phyloP scores from a whole-genome alignment of 306 rosid species.

The Benincasa hispida region DNA sequence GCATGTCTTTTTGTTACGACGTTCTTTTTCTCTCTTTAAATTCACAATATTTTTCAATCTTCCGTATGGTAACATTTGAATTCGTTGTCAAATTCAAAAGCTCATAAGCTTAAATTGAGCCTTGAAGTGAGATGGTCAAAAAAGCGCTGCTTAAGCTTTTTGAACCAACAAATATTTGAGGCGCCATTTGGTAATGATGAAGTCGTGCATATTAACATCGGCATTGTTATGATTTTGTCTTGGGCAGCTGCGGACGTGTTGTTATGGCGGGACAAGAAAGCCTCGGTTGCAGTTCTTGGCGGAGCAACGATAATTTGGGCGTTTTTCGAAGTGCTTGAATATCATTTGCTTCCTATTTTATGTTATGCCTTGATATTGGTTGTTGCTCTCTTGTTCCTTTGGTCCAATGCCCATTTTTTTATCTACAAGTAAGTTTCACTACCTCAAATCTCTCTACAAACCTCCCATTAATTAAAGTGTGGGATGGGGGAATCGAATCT shows the following conservation, averaged over 20 bases:
- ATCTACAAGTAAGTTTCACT: constrained; percentile 55
- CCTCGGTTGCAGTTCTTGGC: constrained; percentile 45
- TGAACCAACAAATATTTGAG: too few species aligned
- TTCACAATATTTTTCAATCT: too few species aligned
- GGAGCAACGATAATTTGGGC: constrained; percentile 57
- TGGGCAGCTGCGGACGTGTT: constrained; percentile 56
- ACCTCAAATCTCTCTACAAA: background rate
- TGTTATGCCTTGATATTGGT: constrained; percentile 38
- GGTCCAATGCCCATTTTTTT: constrained; percentile 70
- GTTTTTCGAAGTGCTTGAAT: constrained; percentile 66
- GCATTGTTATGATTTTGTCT: background rate
- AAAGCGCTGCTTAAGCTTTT: too few species aligned
- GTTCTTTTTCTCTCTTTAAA: too few species aligned
- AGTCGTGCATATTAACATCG: background rate
- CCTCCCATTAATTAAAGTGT: background rate
- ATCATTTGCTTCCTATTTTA: constrained; percentile 64
- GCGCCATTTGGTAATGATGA: background rate
- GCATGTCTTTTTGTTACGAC: too few species aligned
- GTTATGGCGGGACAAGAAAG: constrained; percentile 78
- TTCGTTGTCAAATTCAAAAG: too few species aligned
- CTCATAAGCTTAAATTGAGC: too few species aligned
- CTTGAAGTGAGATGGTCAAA: too few species aligned
- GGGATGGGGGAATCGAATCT: too few species aligned
- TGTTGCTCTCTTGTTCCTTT: constrained; percentile 63
- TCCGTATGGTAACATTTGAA: too few species aligned